Evolutionary conservation across 495 filamentous ascomycete genomes (phyloP).

Genomic region (Trichocladium antarcticum): DNA sequence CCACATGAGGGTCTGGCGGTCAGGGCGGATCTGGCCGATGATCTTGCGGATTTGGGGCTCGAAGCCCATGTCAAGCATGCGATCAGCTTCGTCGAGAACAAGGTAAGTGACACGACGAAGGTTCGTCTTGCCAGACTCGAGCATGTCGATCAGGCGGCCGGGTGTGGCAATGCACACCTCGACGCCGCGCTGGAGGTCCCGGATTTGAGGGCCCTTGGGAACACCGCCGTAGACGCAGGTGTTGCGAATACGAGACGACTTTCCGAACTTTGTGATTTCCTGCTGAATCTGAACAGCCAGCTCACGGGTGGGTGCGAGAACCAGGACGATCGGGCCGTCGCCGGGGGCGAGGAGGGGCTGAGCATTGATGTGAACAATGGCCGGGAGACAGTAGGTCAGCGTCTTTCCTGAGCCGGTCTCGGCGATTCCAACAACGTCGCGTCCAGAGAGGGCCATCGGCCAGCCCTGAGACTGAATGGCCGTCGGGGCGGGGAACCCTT

Average conservation of each 20-base stretch:
- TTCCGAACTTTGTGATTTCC: conserved; percentile 90
- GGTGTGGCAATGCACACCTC: conserved; percentile 94
- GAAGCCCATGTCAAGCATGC: conserved; percentile 89
- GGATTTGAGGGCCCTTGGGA: conserved; percentile 89
- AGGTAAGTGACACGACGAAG: conserved; percentile 92
- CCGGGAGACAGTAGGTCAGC: conserved; percentile 92
- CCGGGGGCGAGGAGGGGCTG: conserved; percentile 95
- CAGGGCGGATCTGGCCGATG: conserved; percentile 91
- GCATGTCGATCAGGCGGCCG: conserved; percentile 95
- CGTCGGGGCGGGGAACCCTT: conserved; percentile 85
- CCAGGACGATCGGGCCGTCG: conserved; percentile 91
- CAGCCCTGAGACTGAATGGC: conserved; percentile 97
- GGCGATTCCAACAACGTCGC: conserved; percentile 97
- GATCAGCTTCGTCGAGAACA: conserved; percentile 83
- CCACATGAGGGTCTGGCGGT: conserved; percentile 99
- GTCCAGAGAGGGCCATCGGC: conserved; percentile 97
- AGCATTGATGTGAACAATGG: conserved; percentile 98
- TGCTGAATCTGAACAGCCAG: conserved; percentile 96
- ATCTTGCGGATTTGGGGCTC: conserved; percentile 90
- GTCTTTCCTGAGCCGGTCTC: conserved; percentile 99
- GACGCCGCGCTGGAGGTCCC: conserved; percentile 78
- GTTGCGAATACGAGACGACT: conserved; percentile 95
- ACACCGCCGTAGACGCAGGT: conserved; percentile 99
- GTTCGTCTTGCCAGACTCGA: conserved; percentile 95
- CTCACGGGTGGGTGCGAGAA: conserved; percentile 92